A percentile compares a stretch with the other conserved stretches of the same genome.
These are phyloP conservation scores for Aethionema arabicum DNA, from an alignment of 345 rosid species.

Conservation along the genomic window DNA sequence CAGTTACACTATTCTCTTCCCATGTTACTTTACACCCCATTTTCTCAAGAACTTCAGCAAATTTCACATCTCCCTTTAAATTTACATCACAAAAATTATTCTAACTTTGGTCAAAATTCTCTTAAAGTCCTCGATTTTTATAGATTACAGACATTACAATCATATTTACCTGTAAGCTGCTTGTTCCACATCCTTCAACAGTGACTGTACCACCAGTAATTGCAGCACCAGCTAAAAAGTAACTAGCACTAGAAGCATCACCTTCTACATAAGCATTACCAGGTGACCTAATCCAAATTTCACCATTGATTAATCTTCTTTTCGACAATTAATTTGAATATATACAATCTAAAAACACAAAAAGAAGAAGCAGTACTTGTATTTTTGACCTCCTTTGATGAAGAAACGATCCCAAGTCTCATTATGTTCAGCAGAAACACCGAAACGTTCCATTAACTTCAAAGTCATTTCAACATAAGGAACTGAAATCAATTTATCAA, in stretches of 20 bases:
- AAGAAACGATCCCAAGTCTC: constrained; percentile 72
- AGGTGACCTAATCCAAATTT: constrained; percentile 61
- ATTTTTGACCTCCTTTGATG: constrained; percentile 64
- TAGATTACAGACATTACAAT: no score
- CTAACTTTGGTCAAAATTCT: no score
- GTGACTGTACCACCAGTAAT: constrained; percentile 91
- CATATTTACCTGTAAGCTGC: constrained; percentile 74
- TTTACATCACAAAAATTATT: background rate
- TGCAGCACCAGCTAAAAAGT: constrained; percentile 97
- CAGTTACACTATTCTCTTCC: constrained; percentile 91
- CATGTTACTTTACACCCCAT: constrained; percentile 95
- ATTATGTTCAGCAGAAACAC: constrained; percentile 62
- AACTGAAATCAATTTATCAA: constrained; percentile 75
- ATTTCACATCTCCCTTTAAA: constrained; percentile 80
- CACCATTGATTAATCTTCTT: constrained; percentile 4
- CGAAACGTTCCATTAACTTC: constrained; percentile 83
- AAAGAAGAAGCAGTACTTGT: constrained; percentile 50
- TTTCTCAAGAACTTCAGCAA: constrained; percentile 92
- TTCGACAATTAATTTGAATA: no score
- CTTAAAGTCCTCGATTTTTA: no score
- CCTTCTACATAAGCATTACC: constrained; percentile 94
- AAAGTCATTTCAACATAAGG: constrained; percentile 92
- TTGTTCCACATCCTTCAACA: constrained; percentile 95
- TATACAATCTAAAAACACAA: no score
- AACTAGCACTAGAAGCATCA: constrained; percentile 99